phyloP scores from a whole-genome alignment of 2,329 filamentous ascomycete genomes.

The Fusarium nurragi region DNA sequence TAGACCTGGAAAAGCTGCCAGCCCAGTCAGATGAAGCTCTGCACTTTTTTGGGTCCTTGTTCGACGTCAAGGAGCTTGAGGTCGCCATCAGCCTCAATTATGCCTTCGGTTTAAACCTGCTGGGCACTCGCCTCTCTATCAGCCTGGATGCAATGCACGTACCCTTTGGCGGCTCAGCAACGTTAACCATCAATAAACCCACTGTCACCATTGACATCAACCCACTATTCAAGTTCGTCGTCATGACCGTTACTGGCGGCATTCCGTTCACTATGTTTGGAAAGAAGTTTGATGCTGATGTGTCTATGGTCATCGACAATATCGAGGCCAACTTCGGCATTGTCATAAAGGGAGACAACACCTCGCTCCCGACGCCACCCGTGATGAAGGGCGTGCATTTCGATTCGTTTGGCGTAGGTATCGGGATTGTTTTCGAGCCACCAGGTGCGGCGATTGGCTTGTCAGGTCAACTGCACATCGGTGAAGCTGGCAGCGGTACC shows the following conservation, averaged over 20 bases:
- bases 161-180: not conserved
- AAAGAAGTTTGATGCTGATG: not conserved
- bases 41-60: not conserved
- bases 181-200: not conserved
- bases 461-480: not conserved
- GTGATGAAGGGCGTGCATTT: not conserved
- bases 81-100: not conserved
- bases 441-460: not conserved
- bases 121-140: not conserved
- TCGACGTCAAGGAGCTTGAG: not conserved
- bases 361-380: not conserved
- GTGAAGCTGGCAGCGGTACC: not conserved
- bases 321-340: not conserved
- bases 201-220: slow-evolving; percentile 9
- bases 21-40: not conserved
- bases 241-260: not conserved
- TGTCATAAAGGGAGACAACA: not conserved
- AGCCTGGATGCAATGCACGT: not conserved
- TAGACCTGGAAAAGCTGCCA: not conserved
- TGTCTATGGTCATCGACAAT: not conserved
- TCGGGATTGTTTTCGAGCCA: not conserved
- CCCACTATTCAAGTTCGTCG: not conserved
- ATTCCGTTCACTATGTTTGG: not conserved
- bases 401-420: not conserved
- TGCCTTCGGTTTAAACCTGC: not conserved